A percentile compares a stretch with the other conserved stretches of the same genome.
phyloP scores from a whole-genome alignment of 176 grass and related monocot genomes.

The Triticum timopheevii region DNA sequence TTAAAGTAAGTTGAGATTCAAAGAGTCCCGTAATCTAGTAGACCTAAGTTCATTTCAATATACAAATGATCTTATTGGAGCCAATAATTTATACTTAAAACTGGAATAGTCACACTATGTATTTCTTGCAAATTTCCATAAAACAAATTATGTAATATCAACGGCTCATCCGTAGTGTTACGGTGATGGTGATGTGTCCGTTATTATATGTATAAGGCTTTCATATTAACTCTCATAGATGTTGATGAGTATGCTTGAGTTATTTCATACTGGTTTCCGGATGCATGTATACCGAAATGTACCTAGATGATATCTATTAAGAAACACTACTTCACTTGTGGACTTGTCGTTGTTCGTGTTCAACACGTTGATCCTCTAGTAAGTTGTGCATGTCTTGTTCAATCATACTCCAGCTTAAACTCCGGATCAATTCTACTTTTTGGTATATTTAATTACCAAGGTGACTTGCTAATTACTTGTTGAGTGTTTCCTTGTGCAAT shows the following conservation, averaged over 20 bases:
- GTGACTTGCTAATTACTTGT: constrained; percentile 13
- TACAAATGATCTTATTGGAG: background rate
- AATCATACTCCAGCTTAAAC: background rate
- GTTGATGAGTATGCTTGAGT: background rate
- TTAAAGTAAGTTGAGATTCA: background rate
- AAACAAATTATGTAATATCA: background rate
- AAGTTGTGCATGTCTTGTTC: constrained; percentile 23
- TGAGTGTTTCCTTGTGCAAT: constrained; percentile 26
- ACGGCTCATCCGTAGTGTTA: background rate
- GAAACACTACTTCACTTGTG: constrained; percentile 4
- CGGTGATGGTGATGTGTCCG: background rate
- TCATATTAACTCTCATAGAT: background rate
- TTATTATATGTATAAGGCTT: background rate
- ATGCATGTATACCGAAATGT: background rate
- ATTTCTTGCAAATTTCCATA: background rate
- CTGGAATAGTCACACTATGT: background rate
- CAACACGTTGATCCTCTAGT: constrained; percentile 16
- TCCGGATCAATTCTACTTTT: background rate
- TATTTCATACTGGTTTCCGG: constrained; percentile 15
- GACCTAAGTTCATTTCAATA: background rate
- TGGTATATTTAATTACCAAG: background rate
- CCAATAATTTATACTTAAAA: background rate
- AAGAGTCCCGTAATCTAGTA: background rate
- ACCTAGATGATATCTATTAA: background rate
- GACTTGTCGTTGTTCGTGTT: constrained; percentile 19